These are phyloP conservation scores for Wickerhamia fluorescens DNA, from an alignment of 805 yeast genomes.

Conservation along the genomic window DNA sequence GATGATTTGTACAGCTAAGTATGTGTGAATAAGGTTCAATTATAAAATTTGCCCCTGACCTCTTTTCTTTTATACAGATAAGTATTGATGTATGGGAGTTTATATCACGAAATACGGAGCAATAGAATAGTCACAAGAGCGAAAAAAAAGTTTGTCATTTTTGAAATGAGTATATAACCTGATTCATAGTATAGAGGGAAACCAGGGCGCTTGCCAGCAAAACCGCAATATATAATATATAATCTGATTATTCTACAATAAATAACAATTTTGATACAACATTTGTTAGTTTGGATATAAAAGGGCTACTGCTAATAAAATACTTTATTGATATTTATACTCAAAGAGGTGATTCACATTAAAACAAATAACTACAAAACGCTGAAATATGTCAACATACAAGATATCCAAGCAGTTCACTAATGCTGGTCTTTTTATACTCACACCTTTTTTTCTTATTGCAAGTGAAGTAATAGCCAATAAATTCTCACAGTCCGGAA, in stretches of 20 bases:
- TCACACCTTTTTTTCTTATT: slow-evolving; percentile 27
- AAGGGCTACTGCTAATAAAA: too few relatives aligned
- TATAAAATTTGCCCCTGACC: slow-evolving; percentile 1
- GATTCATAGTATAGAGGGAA: too few relatives aligned
- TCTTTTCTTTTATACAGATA: neutral
- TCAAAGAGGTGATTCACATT: slow-evolving; percentile 1
- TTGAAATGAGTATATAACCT: too few relatives aligned
- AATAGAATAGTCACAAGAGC: neutral
- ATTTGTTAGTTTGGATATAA: too few relatives aligned
- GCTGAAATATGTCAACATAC: neutral
- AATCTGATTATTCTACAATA: too few relatives aligned
- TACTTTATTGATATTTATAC: too few relatives aligned
- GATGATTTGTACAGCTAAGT: slow-evolving; percentile 23
- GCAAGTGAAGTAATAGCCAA: slow-evolving; percentile 22
- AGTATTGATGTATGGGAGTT: neutral
- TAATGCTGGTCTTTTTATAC: slow-evolving; percentile 17
- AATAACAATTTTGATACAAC: too few relatives aligned
- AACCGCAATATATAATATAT: too few relatives aligned
- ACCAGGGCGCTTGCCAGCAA: too few relatives aligned
- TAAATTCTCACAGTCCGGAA: slow-evolving; percentile 12
- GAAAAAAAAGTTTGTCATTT: neutral
- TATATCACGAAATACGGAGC: neutral
- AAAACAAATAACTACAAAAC: neutral
- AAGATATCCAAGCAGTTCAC: slow-evolving; percentile 15
- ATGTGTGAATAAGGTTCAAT: neutral